These are phyloP conservation scores for Suhomyces chickasaworum DNA, from an alignment of 1,139 yeast species.

Conservation along the genomic window DNA sequence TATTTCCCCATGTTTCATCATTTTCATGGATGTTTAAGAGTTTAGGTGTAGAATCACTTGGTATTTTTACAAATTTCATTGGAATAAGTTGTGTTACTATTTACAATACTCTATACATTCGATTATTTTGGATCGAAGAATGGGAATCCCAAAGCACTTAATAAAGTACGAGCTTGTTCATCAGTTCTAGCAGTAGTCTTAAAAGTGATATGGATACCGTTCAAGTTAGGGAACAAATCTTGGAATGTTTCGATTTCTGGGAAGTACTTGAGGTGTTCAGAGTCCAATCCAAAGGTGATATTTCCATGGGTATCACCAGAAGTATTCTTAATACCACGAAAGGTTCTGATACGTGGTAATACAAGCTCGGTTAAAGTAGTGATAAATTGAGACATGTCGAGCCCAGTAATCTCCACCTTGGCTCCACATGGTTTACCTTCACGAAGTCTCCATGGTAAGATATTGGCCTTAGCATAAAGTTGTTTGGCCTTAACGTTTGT, in stretches of 20 bases:
- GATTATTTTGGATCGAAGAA: constrained; percentile 40
- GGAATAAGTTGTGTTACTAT: constrained; percentile 1
- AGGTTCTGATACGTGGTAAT: constrained; percentile 89
- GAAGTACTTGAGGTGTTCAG: constrained; percentile 77
- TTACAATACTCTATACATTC: constrained; percentile 7
- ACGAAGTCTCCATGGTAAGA: constrained; percentile 85
- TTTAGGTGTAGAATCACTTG: no score
- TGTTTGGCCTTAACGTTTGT: constrained; percentile 85
- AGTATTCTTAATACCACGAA: constrained; percentile 70
- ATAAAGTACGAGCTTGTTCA: constrained; percentile 83
- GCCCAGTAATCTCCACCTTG: constrained; percentile 73
- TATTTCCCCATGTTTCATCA: no score
- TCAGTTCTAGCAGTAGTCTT: constrained; percentile 91
- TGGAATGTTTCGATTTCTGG: constrained; percentile 93
- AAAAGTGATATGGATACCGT: constrained; percentile 83
- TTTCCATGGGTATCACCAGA: constrained; percentile 88
- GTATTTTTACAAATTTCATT: neutral
- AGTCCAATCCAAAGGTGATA: constrained; percentile 78
- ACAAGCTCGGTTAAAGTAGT: constrained; percentile 88
- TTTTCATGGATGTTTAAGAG: no score
- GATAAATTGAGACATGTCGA: constrained; percentile 83
- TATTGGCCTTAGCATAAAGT: constrained; percentile 74
- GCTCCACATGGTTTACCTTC: constrained; percentile 94
- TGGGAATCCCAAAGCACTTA: constrained; percentile 84
- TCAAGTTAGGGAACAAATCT: constrained; percentile 85